Evolutionary conservation across 768 basidiomycete genomes (phyloP).

Genomic region (Phaffia australis): DNA sequence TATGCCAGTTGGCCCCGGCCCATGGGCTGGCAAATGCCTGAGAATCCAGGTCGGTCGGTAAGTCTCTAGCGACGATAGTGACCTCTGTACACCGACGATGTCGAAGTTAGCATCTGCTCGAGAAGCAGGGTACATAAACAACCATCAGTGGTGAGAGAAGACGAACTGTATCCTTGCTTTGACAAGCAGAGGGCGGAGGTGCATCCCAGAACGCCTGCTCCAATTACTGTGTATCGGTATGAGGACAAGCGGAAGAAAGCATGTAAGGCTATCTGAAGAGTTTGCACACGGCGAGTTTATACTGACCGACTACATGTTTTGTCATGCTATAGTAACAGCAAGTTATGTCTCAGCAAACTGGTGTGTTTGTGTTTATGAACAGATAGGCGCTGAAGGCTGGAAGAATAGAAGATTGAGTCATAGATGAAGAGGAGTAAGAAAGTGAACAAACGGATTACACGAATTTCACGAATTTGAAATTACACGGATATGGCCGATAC

Average conservation of each 20-base stretch:
- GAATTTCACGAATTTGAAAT: too few relatives aligned
- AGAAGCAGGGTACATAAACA: too few relatives aligned
- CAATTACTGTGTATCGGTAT: slow-evolving; percentile 1
- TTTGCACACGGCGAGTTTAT: not conserved
- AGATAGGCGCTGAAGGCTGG: not conserved
- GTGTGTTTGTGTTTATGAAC: too few relatives aligned
- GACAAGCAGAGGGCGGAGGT: slow-evolving; percentile 18
- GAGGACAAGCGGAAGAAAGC: not conserved
- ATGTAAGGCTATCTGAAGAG: not conserved
- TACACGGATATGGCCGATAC: too few relatives aligned
- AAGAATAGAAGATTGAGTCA: not conserved
- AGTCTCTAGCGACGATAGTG: slow-evolving; percentile 19
- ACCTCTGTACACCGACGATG: not conserved
- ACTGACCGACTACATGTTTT: slow-evolving; percentile 12
- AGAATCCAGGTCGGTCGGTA: slow-evolving; percentile 16
- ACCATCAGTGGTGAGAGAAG: too few relatives aligned
- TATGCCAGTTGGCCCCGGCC: slow-evolving; percentile 19
- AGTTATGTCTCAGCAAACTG: too few relatives aligned
- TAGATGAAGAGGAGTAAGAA: not conserved
- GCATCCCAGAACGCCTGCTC: slow-evolving; percentile 19
- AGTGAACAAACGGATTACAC: too few relatives aligned
- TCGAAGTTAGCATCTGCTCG: too few relatives aligned
- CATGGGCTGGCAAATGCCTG: not conserved
- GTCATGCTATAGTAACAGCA: not conserved
- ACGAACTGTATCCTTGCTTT: slow-evolving; percentile 10